Evolutionary conservation across 1,284 basidiomycete species (phyloP).

Genomic region (Ganoderma lucidum): DNA sequence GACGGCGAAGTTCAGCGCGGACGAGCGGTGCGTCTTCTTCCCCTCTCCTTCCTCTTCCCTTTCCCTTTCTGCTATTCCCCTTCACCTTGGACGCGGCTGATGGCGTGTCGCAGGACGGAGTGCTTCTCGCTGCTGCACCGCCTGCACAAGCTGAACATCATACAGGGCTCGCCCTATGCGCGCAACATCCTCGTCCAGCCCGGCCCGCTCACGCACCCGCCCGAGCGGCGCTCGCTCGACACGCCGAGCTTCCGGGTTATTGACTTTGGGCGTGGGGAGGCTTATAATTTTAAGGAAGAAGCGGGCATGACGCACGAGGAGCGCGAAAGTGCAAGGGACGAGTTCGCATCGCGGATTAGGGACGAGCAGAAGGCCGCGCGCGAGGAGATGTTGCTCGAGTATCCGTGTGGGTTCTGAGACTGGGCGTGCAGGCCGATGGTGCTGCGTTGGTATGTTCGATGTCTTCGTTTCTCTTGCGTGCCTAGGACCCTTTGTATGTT

Average conservation of each 20-base stretch:
- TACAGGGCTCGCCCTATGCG: slow-evolving; percentile 51
- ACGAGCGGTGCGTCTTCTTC: slow-evolving; percentile 41
- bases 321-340: background rate
- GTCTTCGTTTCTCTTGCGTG: too few species aligned
- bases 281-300: background rate
- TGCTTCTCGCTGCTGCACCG: slow-evolving; percentile 52
- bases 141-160: slow-evolving; percentile 49
- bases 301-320: background rate
- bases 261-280: slow-evolving; percentile 53
- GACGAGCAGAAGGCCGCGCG: slow-evolving; percentile 3
- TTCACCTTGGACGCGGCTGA: background rate
- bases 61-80: background rate
- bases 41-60: background rate
- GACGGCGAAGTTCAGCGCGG: slow-evolving; percentile 40
- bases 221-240: slow-evolving; percentile 33
- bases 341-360: background rate
- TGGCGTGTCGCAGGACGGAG: slow-evolving; percentile 42
- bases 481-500: too few species aligned
- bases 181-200: slow-evolving; percentile 58
- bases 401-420: slow-evolving; percentile 7
- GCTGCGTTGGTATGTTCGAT: background rate
- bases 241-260: slow-evolving; percentile 57
- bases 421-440: background rate
- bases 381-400: slow-evolving; percentile 9
- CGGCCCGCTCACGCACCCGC: slow-evolving; percentile 50